Evolutionary conservation across 441 rosid genomes (phyloP).

Genomic region (Viola pubescens): DNA sequence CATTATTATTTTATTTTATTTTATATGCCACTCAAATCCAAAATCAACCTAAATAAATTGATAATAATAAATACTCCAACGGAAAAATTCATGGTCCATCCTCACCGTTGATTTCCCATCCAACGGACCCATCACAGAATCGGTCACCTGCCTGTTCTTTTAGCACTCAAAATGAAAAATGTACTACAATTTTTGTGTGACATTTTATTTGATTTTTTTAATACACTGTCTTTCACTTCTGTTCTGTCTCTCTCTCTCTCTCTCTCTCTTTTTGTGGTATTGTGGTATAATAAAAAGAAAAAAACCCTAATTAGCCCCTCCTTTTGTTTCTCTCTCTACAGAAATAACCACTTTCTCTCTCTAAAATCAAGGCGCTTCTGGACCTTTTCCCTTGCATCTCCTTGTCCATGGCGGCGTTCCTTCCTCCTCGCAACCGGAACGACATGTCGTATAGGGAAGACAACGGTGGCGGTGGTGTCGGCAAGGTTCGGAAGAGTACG

Average conservation of each 20-base stretch:
- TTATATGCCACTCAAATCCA: neutral
- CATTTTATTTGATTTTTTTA: too few relatives aligned
- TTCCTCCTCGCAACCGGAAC: slow-evolving; percentile 37
- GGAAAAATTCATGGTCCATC: neutral
- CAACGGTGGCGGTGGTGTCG: slow-evolving; percentile 58
- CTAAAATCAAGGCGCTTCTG: neutral
- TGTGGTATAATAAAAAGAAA: slow-evolving; percentile 7
- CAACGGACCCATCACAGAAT: neutral
- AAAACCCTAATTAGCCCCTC: slow-evolving; percentile 21
- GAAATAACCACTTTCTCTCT: neutral
- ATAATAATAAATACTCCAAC: neutral
- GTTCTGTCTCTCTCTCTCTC: neutral
- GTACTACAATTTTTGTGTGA: neutral
- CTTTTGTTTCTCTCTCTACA: slow-evolving; percentile 4
- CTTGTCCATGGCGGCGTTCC: slow-evolving; percentile 47
- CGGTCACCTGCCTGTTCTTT: neutral
- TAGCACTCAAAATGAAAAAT: neutral
- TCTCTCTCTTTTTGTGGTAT: neutral
- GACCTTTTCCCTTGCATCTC: neutral
- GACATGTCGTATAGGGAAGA: slow-evolving; percentile 38
- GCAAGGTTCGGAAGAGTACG: slow-evolving; percentile 67
- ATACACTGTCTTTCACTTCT: neutral
- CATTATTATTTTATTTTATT: too few relatives aligned
- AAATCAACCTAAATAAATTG: neutral
- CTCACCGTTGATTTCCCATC: neutral